Base-by-base conservation (phyloP, 495 filamentous ascomycete species). In the Neurospora sp. region DNA sequence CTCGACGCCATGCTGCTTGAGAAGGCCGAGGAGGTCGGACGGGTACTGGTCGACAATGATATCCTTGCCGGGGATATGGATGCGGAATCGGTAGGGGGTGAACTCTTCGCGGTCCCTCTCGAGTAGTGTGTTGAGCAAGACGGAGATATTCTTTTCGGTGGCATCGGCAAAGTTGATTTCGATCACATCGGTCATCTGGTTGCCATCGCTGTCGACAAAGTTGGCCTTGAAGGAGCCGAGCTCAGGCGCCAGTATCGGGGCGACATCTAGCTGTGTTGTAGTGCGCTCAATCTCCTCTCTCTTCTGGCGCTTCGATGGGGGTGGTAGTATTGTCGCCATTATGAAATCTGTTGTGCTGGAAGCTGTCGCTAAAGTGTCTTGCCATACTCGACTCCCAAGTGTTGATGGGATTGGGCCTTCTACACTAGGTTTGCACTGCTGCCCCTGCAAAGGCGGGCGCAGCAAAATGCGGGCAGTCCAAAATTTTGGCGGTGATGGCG, bases 271-370 rank as follows among this genome's bases (percentile, higher is more conserved):
- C 75, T 97, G 93, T 66, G 89, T 85, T 73, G 87, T 83, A 19
- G 91, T 88, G 79, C 89, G 90, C 74, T 95, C 92, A 28, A 91
- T 86, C 69, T 87, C 87, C 62, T 91, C 94, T 45, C 89, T 88
- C 82, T 91, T 92, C 77, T 97, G 93, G 69, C 94, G 90, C 83
- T 98, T 99, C 70, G 91, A 93, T 48, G 96, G 96, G 28, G 94
- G 96, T 19, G 96, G 96, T 39, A 90, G 80, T 21, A 96, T 82
- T 4, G 96, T 99, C 43, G 96, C 90, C 96, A 99, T 99, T 45
- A 66, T 81, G 73, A 7, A 19, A 13, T 24, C 45, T 73, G 39
- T 31, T 21, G 36, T 31, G 36, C 54, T 38, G 39, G 62, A 17
- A 28, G 43, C 13, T 40, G 31, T 28, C 24, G 21, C 15, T 36